These are phyloP conservation scores for Alliaria petiolata DNA, from an alignment of 345 rosid genomes.

Conservation along the genomic window DNA sequence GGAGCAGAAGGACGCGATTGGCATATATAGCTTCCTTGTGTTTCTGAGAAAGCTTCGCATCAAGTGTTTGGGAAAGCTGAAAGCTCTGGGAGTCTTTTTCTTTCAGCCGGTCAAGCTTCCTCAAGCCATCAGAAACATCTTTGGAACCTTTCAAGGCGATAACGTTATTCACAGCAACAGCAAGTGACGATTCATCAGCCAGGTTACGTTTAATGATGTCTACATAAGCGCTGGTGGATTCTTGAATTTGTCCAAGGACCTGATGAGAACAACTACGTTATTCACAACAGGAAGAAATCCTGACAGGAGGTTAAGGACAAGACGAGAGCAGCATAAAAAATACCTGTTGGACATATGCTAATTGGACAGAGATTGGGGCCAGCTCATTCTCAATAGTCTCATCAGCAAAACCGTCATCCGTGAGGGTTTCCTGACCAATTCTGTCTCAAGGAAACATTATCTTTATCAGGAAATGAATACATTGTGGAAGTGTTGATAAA, in stretches of 20 bases:
- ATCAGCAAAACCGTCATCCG: conserved; percentile 71
- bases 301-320: background rate
- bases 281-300: background rate
- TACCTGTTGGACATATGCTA: conserved; percentile 93
- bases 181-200: conserved; percentile 80
- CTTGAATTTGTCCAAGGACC: conserved; percentile 66
- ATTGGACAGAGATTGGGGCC: conserved; percentile 79
- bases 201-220: conserved; percentile 62
- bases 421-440: conserved; percentile 85
- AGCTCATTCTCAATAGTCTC: conserved; percentile 86
- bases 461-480: background rate
- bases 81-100: conserved; percentile 56
- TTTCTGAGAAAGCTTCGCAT: conserved; percentile 69
- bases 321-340: background rate
- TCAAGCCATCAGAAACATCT: conserved; percentile 75
- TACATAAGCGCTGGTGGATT: conserved; percentile 56
- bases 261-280: conserved; percentile 37
- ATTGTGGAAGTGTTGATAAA: background rate
- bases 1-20: conserved; percentile 79
- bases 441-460: conserved; percentile 36
- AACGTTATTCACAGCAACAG: conserved; percentile 85
- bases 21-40: conserved; percentile 78
- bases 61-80: conserved; percentile 65
- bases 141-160: conserved; percentile 73
- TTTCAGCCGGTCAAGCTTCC: conserved; percentile 80